Percentiles rank a stretch among this genome's conserved stretches.
Evolutionary conservation across 108 stramenopile species (phyloP).

Genomic region (Nitzschia sp.): DNA sequence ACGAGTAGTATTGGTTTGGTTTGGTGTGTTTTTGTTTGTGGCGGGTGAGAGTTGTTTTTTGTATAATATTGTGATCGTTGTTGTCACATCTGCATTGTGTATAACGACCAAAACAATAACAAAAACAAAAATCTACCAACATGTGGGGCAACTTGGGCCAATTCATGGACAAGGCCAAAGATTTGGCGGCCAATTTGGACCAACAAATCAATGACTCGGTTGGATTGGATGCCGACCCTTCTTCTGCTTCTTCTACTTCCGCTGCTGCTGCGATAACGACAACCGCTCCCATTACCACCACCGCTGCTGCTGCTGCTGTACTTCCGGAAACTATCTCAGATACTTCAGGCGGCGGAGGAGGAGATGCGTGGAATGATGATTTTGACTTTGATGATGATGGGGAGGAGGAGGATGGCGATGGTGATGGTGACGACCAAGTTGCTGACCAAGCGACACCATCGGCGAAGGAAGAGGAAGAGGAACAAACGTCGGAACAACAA

Average conservation of each 20-base stretch:
- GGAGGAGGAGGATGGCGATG: constrained; percentile 3
- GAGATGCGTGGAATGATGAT: constrained; percentile 47
- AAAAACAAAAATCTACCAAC: no score
- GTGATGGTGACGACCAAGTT: background rate
- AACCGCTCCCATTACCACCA: background rate
- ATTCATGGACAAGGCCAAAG: constrained; percentile 42
- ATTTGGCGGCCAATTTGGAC: constrained; percentile 41
- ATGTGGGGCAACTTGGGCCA: constrained; percentile 44
- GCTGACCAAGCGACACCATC: no score
- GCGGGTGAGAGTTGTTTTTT: no score
- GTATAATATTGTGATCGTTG: no score
- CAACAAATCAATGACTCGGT: constrained; percentile 51
- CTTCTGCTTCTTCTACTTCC: background rate
- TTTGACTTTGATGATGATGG: constrained; percentile 36
- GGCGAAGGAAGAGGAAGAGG: no score
- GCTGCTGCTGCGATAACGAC: background rate
- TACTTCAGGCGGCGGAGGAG: constrained; percentile 6
- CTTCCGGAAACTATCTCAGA: background rate
- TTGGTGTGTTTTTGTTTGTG: no score
- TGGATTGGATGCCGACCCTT: constrained; percentile 24
- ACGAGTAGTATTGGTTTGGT: no score
- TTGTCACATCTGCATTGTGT: no score
- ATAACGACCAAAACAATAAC: no score
- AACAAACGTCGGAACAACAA: background rate
- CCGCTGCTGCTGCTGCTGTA: background rate